phyloP scores from a whole-genome alignment of 2,329 filamentous ascomycete genomes.

The Colletotrichum sp. region DNA sequence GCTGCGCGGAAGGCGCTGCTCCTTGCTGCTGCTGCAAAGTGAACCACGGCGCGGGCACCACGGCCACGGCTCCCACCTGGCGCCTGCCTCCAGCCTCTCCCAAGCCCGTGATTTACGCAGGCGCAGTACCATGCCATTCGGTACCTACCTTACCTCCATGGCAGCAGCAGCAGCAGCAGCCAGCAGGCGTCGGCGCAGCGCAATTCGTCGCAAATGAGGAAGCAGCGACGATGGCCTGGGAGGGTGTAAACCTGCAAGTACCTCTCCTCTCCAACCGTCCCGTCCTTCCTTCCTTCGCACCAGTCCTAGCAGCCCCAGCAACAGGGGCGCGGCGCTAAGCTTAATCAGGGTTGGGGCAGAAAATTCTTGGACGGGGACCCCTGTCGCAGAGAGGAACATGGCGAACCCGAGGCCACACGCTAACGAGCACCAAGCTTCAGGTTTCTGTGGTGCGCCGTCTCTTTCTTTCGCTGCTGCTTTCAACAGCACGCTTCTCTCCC shows the following conservation, averaged over 20 bases:
- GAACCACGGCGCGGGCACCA: slow-evolving; percentile 6
- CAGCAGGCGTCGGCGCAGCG: background rate
- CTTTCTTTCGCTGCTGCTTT: background rate
- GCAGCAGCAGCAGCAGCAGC: background rate
- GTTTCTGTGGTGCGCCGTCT: background rate
- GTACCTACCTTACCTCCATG: background rate
- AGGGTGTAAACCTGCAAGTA: background rate
- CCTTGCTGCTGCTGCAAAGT: background rate
- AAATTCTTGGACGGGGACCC: background rate
- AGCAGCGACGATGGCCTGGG: background rate
- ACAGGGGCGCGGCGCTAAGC: background rate
- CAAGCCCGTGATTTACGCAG: background rate
- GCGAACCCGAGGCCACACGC: slow-evolving; percentile 3
- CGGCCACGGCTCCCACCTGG: slow-evolving; percentile 8
- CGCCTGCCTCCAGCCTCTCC: background rate
- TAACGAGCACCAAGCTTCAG: slow-evolving; percentile 16
- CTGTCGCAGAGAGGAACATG: slow-evolving; percentile 14
- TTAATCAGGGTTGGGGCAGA: background rate
- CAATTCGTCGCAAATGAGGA: slow-evolving; percentile 8
- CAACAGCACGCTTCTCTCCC: background rate
- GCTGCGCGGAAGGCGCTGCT: background rate
- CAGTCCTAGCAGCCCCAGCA: slow-evolving; percentile 2
- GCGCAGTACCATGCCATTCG: background rate
- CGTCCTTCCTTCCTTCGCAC: background rate
- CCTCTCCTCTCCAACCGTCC: background rate